Conservation (phyloP, 1,284 basidiomycete genomes). For the Peniophora sp. region DNA sequence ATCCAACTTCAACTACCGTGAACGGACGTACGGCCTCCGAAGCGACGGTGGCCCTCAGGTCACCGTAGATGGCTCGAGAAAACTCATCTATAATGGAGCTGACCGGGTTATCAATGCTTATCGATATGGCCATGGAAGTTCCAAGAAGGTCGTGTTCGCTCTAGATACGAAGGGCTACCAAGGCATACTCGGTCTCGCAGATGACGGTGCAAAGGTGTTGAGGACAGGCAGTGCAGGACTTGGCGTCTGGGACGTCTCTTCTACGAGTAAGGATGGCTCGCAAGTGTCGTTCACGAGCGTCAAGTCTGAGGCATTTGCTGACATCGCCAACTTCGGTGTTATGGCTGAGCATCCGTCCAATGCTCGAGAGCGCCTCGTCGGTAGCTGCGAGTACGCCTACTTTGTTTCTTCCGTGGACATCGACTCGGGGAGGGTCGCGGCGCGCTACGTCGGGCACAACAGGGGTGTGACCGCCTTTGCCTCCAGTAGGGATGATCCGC, state of each 20-base stretch:
- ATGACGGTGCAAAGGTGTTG: not conserved
- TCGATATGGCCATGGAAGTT: not conserved
- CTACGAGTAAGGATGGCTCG: not conserved
- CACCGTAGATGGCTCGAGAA: not conserved
- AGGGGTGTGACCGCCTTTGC: conserved; percentile 24
- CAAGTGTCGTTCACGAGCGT: not conserved
- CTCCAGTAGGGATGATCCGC: conserved; percentile 24
- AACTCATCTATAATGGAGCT: conserved; percentile 2
- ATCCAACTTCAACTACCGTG: not conserved
- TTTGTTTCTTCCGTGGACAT: conserved; percentile 18
- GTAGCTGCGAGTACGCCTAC: conserved; percentile 12
- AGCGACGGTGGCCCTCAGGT: not conserved
- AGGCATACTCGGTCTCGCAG: not conserved
- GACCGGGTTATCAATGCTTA: not conserved
- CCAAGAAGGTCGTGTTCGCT: not conserved
- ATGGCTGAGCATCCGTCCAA: conserved; percentile 11
- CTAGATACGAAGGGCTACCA: not conserved
- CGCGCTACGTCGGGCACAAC: conserved; percentile 31
- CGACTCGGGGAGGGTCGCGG: conserved; percentile 15
- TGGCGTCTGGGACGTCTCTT: conserved; percentile 3
- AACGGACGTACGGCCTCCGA: not conserved
- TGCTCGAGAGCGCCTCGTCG: conserved; percentile 8
- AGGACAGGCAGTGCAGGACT: not conserved
- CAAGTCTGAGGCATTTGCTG: too few species aligned
- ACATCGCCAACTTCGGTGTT: not conserved